Base-by-base conservation (phyloP, 2,329 filamentous ascomycete genomes). In the Sclerotinia minor region DNA sequence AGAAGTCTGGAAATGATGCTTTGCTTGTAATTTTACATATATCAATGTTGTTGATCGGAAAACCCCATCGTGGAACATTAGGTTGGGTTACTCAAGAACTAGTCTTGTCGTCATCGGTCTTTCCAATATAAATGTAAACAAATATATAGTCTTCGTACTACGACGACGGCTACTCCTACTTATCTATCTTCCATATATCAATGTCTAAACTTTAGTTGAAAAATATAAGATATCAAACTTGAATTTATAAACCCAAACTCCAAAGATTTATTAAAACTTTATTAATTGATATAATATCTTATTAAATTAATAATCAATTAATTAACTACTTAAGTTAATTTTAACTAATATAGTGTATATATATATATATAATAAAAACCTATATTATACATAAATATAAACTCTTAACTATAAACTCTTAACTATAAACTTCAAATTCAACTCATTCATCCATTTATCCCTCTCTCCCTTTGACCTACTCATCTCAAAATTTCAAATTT, bases 91-190 rank as follows among this genome's bases (percentile, higher is more conserved):
- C 57, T 32, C 0, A 47, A 60, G 57, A 47, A 41, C 19, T 47
- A 60, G 57, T 60, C 57, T 19, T 47, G 26, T 60, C 57, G 26
- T 60, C 57, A 60, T 60, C 57, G 44, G 44, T 47, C 57, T 29
- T 47, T 13, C 11, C 57, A 32, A 24, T 13, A 38, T 21, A 21
- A 60, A 59, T 6, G 9, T 11, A 26, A 52, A 29, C 38, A 6
- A 29, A 29, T 45, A 13, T 45, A 24, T 5, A 47, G 26, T 38
- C 19, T 32, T n/a, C 5, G 44, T n/a, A 60, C 41, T 8, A 60
- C 19, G 13, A 11, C 32, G 8, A 35, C 8, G 7, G 11, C 9
- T 9, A 38, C 9, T 38, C 8, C 13, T 41, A 15, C 35, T 15
- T 41, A 41, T 15, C 15, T 29, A 24, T 53, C 26, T 32, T 19